Conservation (phyloP, 179 eudicot species). For the Carnegiea gigantea region DNA sequence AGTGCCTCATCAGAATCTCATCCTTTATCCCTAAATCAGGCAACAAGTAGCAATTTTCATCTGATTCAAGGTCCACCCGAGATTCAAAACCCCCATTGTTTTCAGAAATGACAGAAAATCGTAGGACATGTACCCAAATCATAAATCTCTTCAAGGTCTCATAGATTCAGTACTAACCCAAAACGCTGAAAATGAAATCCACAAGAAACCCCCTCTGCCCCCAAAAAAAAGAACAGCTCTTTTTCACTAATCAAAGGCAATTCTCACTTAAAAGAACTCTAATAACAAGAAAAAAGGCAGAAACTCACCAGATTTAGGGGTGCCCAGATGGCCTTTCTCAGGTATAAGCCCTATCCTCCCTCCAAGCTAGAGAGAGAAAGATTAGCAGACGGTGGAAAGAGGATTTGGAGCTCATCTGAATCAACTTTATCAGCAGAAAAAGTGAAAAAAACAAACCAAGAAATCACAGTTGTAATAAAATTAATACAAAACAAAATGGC, state of each 20-base stretch:
- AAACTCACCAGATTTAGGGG: slow-evolving; percentile 44
- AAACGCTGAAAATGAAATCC: background rate
- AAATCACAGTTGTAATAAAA: slow-evolving; percentile 4
- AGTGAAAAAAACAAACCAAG: slow-evolving; percentile 2
- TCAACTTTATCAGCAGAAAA: slow-evolving; percentile 20
- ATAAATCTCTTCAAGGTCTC: slow-evolving; percentile 3
- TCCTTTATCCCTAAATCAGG: background rate
- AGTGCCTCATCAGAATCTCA: background rate
- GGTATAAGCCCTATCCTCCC: slow-evolving; percentile 24
- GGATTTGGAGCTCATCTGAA: slow-evolving; percentile 24
- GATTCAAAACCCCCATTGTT: slow-evolving; percentile 10
- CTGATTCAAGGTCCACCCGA: slow-evolving; percentile 27
- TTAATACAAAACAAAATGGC: slow-evolving; percentile 8
- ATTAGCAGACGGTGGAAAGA: slow-evolving; percentile 26
- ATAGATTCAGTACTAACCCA: background rate
- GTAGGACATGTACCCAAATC: background rate
- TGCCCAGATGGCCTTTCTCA: slow-evolving; percentile 24
- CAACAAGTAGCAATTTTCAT: slow-evolving; percentile 6
- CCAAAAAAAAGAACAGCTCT: slow-evolving; percentile 1
- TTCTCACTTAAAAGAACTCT: background rate
- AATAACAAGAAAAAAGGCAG: background rate
- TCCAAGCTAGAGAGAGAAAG: slow-evolving; percentile 26
- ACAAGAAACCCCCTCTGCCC: background rate
- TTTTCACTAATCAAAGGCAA: background rate
- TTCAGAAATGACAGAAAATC: slow-evolving; percentile 5